Evolutionary conservation across 345 rosid genomes (phyloP).

Genomic region (Laguncularia racemosa): DNA sequence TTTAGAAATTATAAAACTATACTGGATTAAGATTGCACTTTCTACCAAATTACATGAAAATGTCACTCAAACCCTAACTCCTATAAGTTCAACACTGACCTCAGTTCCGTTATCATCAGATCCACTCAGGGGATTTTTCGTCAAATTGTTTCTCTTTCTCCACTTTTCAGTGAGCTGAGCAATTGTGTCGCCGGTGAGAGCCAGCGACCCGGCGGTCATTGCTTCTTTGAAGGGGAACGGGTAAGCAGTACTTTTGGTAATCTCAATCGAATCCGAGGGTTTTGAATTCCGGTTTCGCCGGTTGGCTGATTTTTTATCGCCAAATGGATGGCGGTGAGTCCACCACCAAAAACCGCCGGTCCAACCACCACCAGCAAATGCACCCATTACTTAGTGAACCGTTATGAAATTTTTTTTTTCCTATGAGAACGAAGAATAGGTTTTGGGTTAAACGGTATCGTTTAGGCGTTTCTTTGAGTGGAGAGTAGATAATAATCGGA

Average conservation of each 20-base stretch:
- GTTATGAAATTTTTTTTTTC: too few relatives aligned
- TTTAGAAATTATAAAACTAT: not conserved
- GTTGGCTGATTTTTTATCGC: conserved; percentile 19
- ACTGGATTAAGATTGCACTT: not conserved
- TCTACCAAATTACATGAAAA: not conserved
- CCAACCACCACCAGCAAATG: conserved; percentile 34
- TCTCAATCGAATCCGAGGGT: conserved; percentile 41
- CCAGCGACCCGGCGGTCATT: conserved; percentile 61
- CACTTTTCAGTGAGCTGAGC: conserved; percentile 56
- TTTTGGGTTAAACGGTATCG: too few relatives aligned
- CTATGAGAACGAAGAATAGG: too few relatives aligned
- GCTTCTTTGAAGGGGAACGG: conserved; percentile 86
- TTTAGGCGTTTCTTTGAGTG: too few relatives aligned
- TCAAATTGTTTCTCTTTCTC: conserved; percentile 24
- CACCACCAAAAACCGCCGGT: conserved; percentile 56
- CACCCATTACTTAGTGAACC: conserved; percentile 31
- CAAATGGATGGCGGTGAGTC: conserved; percentile 16
- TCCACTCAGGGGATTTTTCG: conserved; percentile 15
- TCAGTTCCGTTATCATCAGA: conserved; percentile 11
- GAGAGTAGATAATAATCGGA: too few relatives aligned
- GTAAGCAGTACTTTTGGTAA: conserved; percentile 29
- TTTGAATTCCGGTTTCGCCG: conserved; percentile 29
- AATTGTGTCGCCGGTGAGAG: conserved; percentile 72
- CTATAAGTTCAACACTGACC: conserved; percentile 16
- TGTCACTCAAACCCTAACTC: not conserved